Conservation (phyloP, 202 grass and related monocot species). For the Carex arenaria region DNA sequence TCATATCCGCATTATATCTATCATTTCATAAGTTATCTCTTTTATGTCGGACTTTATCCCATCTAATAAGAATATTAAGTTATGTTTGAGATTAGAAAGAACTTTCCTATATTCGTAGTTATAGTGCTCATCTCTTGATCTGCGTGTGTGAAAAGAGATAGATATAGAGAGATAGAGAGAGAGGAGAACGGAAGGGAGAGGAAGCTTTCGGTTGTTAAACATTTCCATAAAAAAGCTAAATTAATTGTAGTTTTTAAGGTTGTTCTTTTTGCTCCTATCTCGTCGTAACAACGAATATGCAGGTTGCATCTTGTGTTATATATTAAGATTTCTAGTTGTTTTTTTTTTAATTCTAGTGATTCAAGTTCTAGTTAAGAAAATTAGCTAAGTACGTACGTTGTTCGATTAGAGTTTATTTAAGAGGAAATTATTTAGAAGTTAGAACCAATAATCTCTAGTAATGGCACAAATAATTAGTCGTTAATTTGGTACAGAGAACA, state of each 20-base stretch:
- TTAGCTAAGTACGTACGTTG: not conserved
- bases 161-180: not conserved
- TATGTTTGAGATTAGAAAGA: not conserved
- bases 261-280: not conserved
- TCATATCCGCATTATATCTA: conserved; percentile 1
- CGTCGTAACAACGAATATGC: not conserved
- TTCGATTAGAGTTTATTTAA: not conserved
- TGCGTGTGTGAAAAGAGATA: not conserved
- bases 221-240: not conserved
- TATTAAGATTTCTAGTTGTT: not conserved
- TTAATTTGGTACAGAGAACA: not conserved
- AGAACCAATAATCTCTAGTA: not conserved
- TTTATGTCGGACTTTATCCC: not conserved
- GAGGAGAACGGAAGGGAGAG: not conserved
- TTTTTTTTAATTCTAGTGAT: not conserved
- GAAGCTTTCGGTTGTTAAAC: not conserved
- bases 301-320: not conserved
- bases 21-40: not conserved
- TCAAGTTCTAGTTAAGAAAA: not conserved
- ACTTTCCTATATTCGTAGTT: not conserved
- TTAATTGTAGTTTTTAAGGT: not conserved
- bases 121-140: not conserved
- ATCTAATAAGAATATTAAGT: not conserved
- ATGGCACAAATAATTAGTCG: not conserved
- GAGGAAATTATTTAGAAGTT: not conserved